Base-by-base conservation (phyloP, 768 basidiomycete genomes). In the Strobilomyces confusus region DNA sequence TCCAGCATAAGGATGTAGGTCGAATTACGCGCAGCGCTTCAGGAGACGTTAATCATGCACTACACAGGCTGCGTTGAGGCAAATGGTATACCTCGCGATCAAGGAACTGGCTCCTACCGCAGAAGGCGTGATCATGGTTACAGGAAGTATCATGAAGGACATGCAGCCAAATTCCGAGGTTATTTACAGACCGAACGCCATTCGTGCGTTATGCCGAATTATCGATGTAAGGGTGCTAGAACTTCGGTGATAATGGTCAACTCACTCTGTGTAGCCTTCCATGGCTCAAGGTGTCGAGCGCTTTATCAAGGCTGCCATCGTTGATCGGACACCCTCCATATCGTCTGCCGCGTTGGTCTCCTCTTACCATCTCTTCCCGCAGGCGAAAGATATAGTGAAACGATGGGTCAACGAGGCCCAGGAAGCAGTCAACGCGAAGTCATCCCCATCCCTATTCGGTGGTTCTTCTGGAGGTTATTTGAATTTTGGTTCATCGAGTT, bases 391-490 rank as follows among this genome's bases (percentile, higher is more conserved):
- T 58, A 92, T 98, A 46, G 95, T 98, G 56, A 95, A 92, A 66
- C 87, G 97, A 63, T 99, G 97, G 97, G 92, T 92, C n/a, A 98
- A 98, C 70, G 97, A 99, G 72, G 92, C 88, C 1, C 94, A 98
- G 64, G 97, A 99, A 70, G 92, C 97, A 0, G 88, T 97, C 59
- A 94, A 84, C 66, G 84, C 92, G 7, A 98, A 97, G 70, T 79
- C 87, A 1, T 81, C 84, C 0, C 73, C 82, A 2, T 80, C 84
- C 5, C 83, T 89, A 69, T 91, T 89, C 62, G 74, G 78, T 25
- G 71, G 74, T 20, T 75, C 74, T 41, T 71, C 77, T 14, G 76
- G 81, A 22, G 79, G 80, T 48, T 89, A 90, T 64, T 81, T 93
- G 54, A 84, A 89, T 49, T 92, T 91, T 64, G 84, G 85, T 48